Conservation (phyloP, 2,329 filamentous ascomycete genomes). For the Cordyceps tenuipes region DNA sequence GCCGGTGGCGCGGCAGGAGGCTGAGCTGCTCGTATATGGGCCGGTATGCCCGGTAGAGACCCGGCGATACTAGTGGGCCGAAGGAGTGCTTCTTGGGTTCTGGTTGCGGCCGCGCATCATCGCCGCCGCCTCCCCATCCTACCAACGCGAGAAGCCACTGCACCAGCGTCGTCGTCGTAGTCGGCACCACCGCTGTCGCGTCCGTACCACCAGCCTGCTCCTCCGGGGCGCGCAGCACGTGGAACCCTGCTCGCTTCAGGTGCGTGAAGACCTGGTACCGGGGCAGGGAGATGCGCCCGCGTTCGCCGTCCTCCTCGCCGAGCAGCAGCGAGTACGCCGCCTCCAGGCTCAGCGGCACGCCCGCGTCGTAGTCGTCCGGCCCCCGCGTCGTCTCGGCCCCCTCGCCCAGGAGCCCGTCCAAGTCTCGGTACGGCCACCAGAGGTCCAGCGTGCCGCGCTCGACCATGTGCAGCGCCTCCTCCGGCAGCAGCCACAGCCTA, state of each 20-base stretch:
- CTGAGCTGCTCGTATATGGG: constrained; percentile 70
- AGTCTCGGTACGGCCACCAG: constrained; percentile 61
- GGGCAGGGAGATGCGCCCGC: constrained; percentile 58
- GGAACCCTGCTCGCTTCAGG: constrained; percentile 74
- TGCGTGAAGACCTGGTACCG: constrained; percentile 84
- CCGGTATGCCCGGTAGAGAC: constrained; percentile 57
- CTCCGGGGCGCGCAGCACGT: constrained; percentile 60
- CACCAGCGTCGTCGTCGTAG: constrained; percentile 30
- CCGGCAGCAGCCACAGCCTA: constrained; percentile 75
- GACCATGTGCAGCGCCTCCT: constrained; percentile 83
- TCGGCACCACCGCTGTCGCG: neutral
- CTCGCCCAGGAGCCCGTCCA: constrained; percentile 37
- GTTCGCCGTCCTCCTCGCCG: constrained; percentile 58
- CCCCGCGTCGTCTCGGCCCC: constrained; percentile 16
- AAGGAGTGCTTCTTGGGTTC: constrained; percentile 23
- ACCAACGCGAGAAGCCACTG: constrained; percentile 47
- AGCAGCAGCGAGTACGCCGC: constrained; percentile 82
- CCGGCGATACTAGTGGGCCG: constrained; percentile 53
- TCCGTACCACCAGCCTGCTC: neutral
- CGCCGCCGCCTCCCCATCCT: constrained; percentile 13
- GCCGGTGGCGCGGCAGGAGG: constrained; percentile 65
- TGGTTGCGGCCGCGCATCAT: constrained; percentile 14
- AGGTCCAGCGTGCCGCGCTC: constrained; percentile 84
- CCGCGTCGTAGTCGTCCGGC: constrained; percentile 45
- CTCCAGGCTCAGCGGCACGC: constrained; percentile 82